Conservation (phyloP, 257 asterid species). For the Nicotiana paniculata region DNA sequence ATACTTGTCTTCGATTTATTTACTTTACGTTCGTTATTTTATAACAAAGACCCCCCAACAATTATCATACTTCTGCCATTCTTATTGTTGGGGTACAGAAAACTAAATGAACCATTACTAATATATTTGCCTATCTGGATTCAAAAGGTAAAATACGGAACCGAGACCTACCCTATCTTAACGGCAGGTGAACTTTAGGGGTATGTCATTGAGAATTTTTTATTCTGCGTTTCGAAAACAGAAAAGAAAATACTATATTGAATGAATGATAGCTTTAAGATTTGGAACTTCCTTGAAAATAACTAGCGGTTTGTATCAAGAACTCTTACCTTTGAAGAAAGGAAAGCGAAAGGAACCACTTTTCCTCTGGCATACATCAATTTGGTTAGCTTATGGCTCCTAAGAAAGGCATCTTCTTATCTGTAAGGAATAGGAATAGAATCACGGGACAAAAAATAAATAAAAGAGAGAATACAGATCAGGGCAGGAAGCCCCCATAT, state of each 20-base stretch:
- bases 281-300: neutral
- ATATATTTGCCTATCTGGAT: too few relatives aligned
- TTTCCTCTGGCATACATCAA: neutral
- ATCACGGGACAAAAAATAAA: slow-evolving; percentile 18
- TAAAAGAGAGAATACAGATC: neutral
- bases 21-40: too few relatives aligned
- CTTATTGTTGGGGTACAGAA: too few relatives aligned
- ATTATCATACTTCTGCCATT: too few relatives aligned
- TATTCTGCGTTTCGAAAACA: too few relatives aligned
- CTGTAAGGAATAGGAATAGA: slow-evolving; percentile 18
- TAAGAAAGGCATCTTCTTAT: slow-evolving; percentile 22
- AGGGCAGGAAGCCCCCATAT: neutral
- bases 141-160: too few relatives aligned
- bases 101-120: too few relatives aligned
- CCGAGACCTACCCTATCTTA: too few relatives aligned
- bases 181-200: too few relatives aligned
- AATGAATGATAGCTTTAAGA: neutral
- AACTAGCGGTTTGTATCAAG: neutral
- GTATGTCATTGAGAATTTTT: too few relatives aligned
- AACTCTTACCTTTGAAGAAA: slow-evolving; percentile 3
- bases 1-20: too few relatives aligned
- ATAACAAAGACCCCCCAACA: too few relatives aligned
- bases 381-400: neutral
- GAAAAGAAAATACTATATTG: neutral
- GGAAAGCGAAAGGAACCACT: slow-evolving; percentile 2